Evolutionary conservation across 1,139 yeast genomes (phyloP).

Genomic region (Candida sp.): DNA sequence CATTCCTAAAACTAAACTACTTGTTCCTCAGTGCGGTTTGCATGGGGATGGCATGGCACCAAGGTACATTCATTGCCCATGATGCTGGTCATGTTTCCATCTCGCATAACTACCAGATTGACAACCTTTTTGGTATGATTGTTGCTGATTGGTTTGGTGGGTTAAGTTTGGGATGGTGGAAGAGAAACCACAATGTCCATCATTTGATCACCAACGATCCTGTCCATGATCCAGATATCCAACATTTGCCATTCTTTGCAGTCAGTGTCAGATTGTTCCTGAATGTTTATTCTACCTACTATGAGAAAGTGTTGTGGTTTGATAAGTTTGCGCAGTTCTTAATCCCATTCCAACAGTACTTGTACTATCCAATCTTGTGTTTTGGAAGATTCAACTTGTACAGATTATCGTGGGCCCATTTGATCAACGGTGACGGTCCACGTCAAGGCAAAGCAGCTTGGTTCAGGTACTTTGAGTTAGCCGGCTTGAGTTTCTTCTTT

Average conservation of each 20-base stretch:
- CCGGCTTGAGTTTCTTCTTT: slow-evolving; percentile 68
- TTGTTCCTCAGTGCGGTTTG: slow-evolving; percentile 62
- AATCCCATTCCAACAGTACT: slow-evolving; percentile 67
- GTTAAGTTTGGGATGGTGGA: slow-evolving; percentile 94
- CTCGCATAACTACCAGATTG: slow-evolving; percentile 81
- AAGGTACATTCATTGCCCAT: slow-evolving; percentile 84
- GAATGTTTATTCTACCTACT: slow-evolving; percentile 77
- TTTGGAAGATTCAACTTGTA: slow-evolving; percentile 90
- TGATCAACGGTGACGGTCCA: slow-evolving; percentile 78
- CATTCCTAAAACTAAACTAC: slow-evolving; percentile 50
- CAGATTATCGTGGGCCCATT: slow-evolving; percentile 78
- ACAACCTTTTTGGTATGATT: slow-evolving; percentile 72
- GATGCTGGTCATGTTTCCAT: slow-evolving; percentile 90
- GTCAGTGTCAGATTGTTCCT: slow-evolving; percentile 75
- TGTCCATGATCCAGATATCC: slow-evolving; percentile 93
- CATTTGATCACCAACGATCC: slow-evolving; percentile 91
- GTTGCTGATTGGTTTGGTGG: slow-evolving; percentile 90
- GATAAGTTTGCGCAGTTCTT: slow-evolving; percentile 65
- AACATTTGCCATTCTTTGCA: slow-evolving; percentile 90
- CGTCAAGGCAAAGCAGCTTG: slow-evolving; percentile 83
- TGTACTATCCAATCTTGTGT: slow-evolving; percentile 78
- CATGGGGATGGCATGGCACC: slow-evolving; percentile 89
- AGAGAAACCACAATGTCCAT: slow-evolving; percentile 89
- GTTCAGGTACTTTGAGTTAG: slow-evolving; percentile 79
- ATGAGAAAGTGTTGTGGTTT: slow-evolving; percentile 66